Conservation (phyloP, 148 eudicot species). For the Persicaria tinctoria region DNA sequence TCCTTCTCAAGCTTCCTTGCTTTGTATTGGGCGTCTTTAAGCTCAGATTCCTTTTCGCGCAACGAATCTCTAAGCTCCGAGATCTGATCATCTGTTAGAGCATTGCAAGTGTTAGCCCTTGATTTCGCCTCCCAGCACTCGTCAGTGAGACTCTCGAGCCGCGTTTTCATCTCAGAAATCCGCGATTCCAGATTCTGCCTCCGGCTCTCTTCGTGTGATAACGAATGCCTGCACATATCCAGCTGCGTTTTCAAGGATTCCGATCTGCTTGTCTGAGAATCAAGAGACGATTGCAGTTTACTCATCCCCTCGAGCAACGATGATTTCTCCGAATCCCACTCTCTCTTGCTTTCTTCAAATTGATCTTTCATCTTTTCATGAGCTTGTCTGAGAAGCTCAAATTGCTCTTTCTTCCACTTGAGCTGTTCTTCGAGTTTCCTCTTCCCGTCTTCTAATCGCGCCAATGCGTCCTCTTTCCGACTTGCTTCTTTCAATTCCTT, state of each 20-base stretch:
- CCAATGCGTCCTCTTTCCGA: conserved; percentile 32
- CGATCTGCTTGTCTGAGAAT: conserved; percentile 35
- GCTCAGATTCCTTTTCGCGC: conserved; percentile 47
- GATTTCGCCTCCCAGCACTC: conserved; percentile 40
- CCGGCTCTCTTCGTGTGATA: conserved; percentile 57
- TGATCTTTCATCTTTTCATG: conserved; percentile 53
- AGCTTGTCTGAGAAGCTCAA: conserved; percentile 69
- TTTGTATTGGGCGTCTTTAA: conserved; percentile 56
- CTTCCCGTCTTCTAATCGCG: conserved; percentile 45
- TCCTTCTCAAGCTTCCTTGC: conserved; percentile 53
- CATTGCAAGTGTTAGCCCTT: conserved; percentile 26
- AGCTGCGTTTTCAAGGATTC: conserved; percentile 40
- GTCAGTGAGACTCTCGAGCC: conserved; percentile 27
- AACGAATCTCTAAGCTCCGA: conserved; percentile 47
- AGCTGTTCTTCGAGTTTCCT: conserved; percentile 60
- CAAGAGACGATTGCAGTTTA: conserved; percentile 37
- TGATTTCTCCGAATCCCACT: conserved; percentile 70
- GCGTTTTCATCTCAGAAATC: conserved; percentile 41
- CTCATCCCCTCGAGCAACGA: conserved; percentile 52
- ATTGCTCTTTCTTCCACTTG: conserved; percentile 81
- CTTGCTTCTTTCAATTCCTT: conserved; percentile 26
- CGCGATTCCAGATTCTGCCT: conserved; percentile 51
- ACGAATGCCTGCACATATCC: conserved; percentile 52
- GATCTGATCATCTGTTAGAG: conserved; percentile 36
- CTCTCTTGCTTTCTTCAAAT: conserved; percentile 29